Evolutionary conservation across 805 yeast genomes (phyloP), one percentile per base, ranked within the genome.

Genomic region (Ogataea salicorniae): DNA sequence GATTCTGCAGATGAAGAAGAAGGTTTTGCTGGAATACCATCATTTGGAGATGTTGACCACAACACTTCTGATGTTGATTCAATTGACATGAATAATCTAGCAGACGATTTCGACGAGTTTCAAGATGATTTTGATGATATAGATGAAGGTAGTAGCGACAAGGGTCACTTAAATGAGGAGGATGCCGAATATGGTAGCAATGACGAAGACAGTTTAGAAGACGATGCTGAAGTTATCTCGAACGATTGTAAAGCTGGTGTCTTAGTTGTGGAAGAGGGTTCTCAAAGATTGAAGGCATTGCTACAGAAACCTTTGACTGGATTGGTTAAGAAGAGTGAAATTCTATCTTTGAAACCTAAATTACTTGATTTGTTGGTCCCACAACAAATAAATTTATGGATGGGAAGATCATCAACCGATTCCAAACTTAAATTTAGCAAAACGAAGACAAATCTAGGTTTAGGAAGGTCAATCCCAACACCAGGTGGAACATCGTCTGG

Each of bases 321-420:
- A 34, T 61, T 77, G 44, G 56, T 67, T 1, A 48, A 55, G 47
- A 20, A 45, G 49, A 8, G 49, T 47, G 29, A 44, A 0, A 31
- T 43, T n/a, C 60, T 74, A 36, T 79, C 80, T 5, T 52, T 76
- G 16, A 58, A 61, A 14, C 83, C 80, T 0, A 52, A 49, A 0
- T 60, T 74, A n/a, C 62, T 81, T 46, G 55, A 63, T 8, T 60
- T 56, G 2, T 61, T 83, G 13, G 62, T 76, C 1, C 80, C 90
- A 1, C 91, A 85, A 60, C 91, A 85, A 59, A 79, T 85, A 34
- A 85, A 85, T 57, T 63, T 85, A 6, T 85, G 92, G 92, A 72
- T 83, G 67, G 91, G 91, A 1, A 63, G 71, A 2, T 60, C 72
- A 1, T 39, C 58, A 17, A 41, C 44, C 72, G 0, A 38, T 57